Conservation (phyloP, 768 basidiomycete species). For the Amanita inopinata region DNA sequence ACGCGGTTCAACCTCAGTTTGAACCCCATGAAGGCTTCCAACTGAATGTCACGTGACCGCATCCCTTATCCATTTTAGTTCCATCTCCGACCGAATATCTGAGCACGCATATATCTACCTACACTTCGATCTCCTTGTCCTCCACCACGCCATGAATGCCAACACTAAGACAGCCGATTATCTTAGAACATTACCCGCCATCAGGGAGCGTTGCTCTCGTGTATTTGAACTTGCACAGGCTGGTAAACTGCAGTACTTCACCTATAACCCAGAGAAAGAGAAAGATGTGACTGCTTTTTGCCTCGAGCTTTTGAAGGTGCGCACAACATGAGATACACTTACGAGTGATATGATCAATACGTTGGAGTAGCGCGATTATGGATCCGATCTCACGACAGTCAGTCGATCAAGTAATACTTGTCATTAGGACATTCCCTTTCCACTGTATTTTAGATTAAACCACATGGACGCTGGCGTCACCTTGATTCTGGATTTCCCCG, state of each 20-base stretch:
- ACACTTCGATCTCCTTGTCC: not conserved
- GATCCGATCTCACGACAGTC: slow-evolving; percentile 53
- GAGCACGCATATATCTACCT: not conserved
- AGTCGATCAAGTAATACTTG: slow-evolving; percentile 21
- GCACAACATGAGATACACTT: slow-evolving; percentile 10
- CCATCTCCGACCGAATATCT: not conserved
- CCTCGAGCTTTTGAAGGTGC: slow-evolving; percentile 67
- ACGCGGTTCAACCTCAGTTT: not conserved
- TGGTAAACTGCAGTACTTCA: slow-evolving; percentile 77
- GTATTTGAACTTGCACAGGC: slow-evolving; percentile 72
- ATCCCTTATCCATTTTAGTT: not conserved
- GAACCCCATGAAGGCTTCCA: no score
- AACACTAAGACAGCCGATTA: slow-evolving; percentile 40
- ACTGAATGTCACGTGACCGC: slow-evolving; percentile 11
- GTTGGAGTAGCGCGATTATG: slow-evolving; percentile 58
- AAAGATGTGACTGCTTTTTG: slow-evolving; percentile 64
- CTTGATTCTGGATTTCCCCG: slow-evolving; percentile 63
- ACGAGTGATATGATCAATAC: slow-evolving; percentile 1
- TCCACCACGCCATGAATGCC: not conserved
- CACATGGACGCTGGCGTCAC: slow-evolving; percentile 87
- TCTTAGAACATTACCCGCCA: slow-evolving; percentile 80
- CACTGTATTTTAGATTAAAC: slow-evolving; percentile 51
- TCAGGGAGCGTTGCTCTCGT: slow-evolving; percentile 72
- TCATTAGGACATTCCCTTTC: not conserved
- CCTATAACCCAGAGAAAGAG: slow-evolving; percentile 75